phyloP scores from a whole-genome alignment of 805 yeast species.

The Diddensiella caesifluorescens region DNA sequence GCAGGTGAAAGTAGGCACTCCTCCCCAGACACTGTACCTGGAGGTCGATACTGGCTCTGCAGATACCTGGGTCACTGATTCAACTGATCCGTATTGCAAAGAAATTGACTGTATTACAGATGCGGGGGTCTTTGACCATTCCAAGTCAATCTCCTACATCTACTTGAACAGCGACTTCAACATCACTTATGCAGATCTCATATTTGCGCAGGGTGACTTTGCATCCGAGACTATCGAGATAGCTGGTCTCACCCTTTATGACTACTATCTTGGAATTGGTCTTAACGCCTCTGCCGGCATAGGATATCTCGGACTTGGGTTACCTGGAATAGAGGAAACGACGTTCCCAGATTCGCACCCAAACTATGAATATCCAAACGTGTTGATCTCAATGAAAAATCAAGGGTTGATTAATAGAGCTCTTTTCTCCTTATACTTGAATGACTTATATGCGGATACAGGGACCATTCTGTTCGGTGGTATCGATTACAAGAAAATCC shows the following conservation, averaged over 20 bases:
- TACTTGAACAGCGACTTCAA: constrained; percentile 14
- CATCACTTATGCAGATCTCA: constrained; percentile 16
- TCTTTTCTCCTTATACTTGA: constrained; percentile 46
- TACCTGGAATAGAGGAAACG: constrained; percentile 23
- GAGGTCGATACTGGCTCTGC: constrained; percentile 47
- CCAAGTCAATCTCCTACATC: constrained; percentile 10
- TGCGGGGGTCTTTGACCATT: constrained; percentile 7
- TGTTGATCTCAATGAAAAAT: constrained; percentile 54
- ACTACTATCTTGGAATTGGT: constrained; percentile 70
- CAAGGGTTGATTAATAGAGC: constrained; percentile 39
- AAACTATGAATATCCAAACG: constrained; percentile 45
- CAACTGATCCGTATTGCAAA: constrained; percentile 21
- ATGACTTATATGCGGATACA: constrained; percentile 26
- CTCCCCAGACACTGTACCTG: constrained; percentile 38
- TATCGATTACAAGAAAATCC: constrained; percentile 38
- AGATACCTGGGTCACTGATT: constrained; percentile 43
- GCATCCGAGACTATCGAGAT: constrained; percentile 58
- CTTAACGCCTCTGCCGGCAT: constrained; percentile 53
- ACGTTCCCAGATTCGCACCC: constrained; percentile 3
- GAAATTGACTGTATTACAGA: constrained; percentile 10
- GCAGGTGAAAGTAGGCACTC: constrained; percentile 37
- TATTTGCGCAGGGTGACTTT: constrained; percentile 44
- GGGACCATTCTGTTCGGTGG: constrained; percentile 45
- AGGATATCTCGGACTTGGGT: constrained; percentile 45
- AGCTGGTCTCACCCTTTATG: constrained; percentile 44